Evolutionary conservation across 2,329 filamentous ascomycete genomes (phyloP), one percentile per base, ranked within the genome.

Genomic region (Sphaerostilbella broomeana): DNA sequence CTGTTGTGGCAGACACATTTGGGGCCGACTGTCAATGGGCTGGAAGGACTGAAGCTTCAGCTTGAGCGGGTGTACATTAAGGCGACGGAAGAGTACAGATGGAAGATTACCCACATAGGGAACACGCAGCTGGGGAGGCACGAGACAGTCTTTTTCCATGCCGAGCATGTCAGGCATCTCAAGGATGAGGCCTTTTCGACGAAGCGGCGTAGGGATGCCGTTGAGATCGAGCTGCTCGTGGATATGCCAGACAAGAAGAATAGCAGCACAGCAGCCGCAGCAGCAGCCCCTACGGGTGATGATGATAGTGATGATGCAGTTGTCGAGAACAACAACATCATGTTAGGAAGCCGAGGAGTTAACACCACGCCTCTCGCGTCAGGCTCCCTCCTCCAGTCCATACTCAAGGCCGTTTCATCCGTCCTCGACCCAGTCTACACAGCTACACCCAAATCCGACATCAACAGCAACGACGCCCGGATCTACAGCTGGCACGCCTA

Each of bases 161-260:
- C 84, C 17, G 79, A 87, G 42, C 75, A 90, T 18, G 79, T 87
- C 19, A 78, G 83, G 42, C 81, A 85, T 48, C 75, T 88, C 24
- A 76, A 78, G 16, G 90, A 95, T 60, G 85, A 88, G 11, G 81
- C 89, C 42, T 95, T 95, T 59, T 84, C 81, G 8, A 76, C 86
- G 19, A 70, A 89, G 18, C 77, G 84, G 32, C 86, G 95, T 52
- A 62, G 76, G 4, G 71, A 84, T 40, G 73, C 81, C 46, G 68
- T 94, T 35, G 86, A 94, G 50, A 61, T 95, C 27, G 72, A 89
- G 43, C 60, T 92, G 38, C 80, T 63, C 21, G 47, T 60, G 22
- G 54, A 60, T 28, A 40, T 42, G 6, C 49, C 52, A 3, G 48
- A 44, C 6, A 51, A 50, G 18, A 38, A 51, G 13, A 59, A 59